phyloP scores from a whole-genome alignment of 345 rosid species.

The Brassica rapa region DNA sequence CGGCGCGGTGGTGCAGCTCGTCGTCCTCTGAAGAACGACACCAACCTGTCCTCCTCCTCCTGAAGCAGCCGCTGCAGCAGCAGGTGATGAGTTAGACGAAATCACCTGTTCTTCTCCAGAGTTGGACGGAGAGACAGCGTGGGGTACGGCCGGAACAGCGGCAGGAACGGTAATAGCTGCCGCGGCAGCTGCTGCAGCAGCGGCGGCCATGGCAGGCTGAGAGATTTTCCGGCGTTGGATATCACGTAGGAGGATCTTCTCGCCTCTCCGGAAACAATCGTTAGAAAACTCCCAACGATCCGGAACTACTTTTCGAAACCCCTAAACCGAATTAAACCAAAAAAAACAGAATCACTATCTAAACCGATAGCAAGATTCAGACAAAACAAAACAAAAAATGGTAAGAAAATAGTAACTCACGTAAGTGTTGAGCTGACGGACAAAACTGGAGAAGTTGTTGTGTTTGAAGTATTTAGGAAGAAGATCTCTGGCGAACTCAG shows the following conservation, averaged over 20 bases:
- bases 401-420: constrained; percentile 45
- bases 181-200: constrained; percentile 16
- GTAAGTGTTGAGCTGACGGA: constrained; percentile 94
- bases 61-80: constrained; percentile 19
- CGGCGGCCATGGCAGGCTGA: constrained; percentile 33
- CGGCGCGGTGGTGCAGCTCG: constrained; percentile 70
- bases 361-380: not conserved
- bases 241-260: constrained; percentile 71
- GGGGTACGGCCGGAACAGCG: constrained; percentile 34
- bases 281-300: constrained; percentile 97
- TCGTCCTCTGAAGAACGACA: constrained; percentile 39
- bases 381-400: not conserved
- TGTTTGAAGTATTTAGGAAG: constrained; percentile 94
- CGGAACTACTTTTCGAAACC: constrained; percentile 88
- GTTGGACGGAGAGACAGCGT: constrained; percentile 56
- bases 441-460: constrained; percentile 93
- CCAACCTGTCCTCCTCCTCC: constrained; percentile 12
- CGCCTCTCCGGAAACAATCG: constrained; percentile 76
- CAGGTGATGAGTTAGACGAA: constrained; percentile 70
- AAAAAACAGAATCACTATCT: not conserved
- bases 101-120: constrained; percentile 82
- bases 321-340: constrained; percentile 44
- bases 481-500: constrained; percentile 91
- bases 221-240: constrained; percentile 85
- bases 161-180: constrained; percentile 41